These are phyloP conservation scores for Ormosia semicastrata DNA, from an alignment of 306 rosid species.

Conservation along the genomic window DNA sequence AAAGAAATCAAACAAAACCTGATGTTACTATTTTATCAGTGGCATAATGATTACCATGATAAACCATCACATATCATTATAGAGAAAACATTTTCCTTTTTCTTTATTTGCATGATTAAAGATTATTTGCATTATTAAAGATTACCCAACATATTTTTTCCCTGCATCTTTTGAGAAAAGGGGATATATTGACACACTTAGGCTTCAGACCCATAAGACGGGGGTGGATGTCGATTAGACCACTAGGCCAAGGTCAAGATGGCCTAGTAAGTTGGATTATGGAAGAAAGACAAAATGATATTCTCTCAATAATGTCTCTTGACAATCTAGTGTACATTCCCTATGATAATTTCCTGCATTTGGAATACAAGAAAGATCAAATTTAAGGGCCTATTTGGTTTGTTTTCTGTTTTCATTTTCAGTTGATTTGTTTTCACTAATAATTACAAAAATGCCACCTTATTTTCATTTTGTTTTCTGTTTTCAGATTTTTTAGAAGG, in stretches of 20 bases:
- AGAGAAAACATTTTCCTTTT: background rate
- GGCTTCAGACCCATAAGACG: background rate
- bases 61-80: background rate
- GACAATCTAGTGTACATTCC: background rate
- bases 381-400: background rate
- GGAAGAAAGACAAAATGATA: background rate
- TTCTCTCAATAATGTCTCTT: background rate
- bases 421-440: too few relatives aligned
- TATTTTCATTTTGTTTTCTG: too few relatives aligned
- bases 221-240: background rate
- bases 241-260: background rate
- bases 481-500: too few relatives aligned
- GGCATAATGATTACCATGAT: background rate
- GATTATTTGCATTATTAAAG: background rate
- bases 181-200: background rate
- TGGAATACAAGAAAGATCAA: background rate
- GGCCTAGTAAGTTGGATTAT: background rate
- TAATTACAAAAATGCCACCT: too few relatives aligned
- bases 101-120: background rate
- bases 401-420: too few relatives aligned
- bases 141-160: background rate
- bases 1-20: background rate
- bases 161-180: background rate
- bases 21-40: background rate
- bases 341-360: background rate